Evolutionary conservation across 805 yeast genomes (phyloP), one percentile per base, ranked within the genome.

Genomic region (Nakazawaea pomicola): DNA sequence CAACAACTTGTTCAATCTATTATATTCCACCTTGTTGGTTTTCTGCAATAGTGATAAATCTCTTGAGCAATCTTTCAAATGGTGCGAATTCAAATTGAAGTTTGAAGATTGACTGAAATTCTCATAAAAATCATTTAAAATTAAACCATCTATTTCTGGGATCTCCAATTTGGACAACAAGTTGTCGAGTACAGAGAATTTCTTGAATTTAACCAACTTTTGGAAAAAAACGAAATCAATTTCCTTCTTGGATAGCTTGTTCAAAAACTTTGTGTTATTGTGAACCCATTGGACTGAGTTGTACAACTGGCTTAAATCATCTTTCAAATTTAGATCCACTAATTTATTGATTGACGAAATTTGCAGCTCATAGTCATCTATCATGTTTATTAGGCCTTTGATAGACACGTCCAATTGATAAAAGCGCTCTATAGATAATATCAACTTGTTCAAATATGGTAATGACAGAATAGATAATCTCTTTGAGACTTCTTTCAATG

Each of bases 401-500:
- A 42, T 19, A 2, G 45, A 42, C 7, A 42, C n/a, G n/a, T 42
- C 36, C 20, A 36, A 33, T 28, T 42, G 45, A 19, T 42, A 37
- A 10, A 42, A 33, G 24, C 33, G 36, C 16, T 42, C 45, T 14
- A 29, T 19, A 1, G 41, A 36, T n/a, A 32, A 23, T 25, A 42
- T 37, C 31, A 42, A 37, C n/a, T 16, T 36, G 10, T 17, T 23
- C 16, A 42, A 29, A 25, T 23, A 42, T 11, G 24, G 23, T 14
- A 38, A 31, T 31, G 41, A 31, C 8, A 24, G n/a, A 17, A 35
- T 19, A 4, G 38, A 25, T 6, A 35, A 25, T 11, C 27, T 24
- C 6, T 10, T 11, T 5, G 28, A 14, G 20, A 37, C 11, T n/a
- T 37, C 25, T 21, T 6, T 30, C 6, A 29, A 29, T 21, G 32